Percentiles rank a stretch among this genome's conserved stretches.
phyloP scores from a whole-genome alignment of 768 basidiomycete genomes.

The Termitomyces sp. region DNA sequence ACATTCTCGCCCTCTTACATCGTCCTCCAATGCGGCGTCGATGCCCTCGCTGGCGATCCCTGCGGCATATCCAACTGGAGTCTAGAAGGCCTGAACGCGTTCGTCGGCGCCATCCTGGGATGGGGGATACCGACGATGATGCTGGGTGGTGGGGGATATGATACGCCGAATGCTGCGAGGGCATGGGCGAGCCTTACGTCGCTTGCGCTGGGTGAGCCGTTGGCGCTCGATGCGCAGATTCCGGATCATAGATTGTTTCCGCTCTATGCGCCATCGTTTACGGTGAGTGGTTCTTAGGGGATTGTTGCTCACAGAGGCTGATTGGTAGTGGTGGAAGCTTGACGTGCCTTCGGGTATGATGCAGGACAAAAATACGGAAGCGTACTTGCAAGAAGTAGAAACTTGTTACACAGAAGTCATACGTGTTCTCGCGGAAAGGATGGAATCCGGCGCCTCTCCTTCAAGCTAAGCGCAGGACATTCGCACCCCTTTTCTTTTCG shows the following conservation, averaged over 20 bases:
- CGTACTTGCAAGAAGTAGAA: slow-evolving; percentile 45
- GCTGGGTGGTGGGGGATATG: slow-evolving; percentile 87
- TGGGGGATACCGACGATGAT: slow-evolving; percentile 30
- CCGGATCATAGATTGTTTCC: slow-evolving; percentile 76
- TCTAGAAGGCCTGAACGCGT: slow-evolving; percentile 52
- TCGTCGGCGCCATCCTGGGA: slow-evolving; percentile 38
- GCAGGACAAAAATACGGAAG: slow-evolving; percentile 65
- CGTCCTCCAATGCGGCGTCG: slow-evolving; percentile 82
- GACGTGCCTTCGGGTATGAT: slow-evolving; percentile 71
- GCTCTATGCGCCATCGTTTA: slow-evolving; percentile 75
- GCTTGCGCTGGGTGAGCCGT: slow-evolving; percentile 50
- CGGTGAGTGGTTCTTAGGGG: slow-evolving; percentile 10
- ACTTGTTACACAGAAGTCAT: slow-evolving; percentile 30
- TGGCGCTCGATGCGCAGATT: slow-evolving; percentile 57
- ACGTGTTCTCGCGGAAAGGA: slow-evolving; percentile 23
- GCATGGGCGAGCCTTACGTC: slow-evolving; percentile 85
- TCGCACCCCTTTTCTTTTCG: not conserved
- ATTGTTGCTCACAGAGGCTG: not conserved
- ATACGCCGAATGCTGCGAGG: slow-evolving; percentile 76
- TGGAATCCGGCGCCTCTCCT: not conserved
- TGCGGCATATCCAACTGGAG: slow-evolving; percentile 71
- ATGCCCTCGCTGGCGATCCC: slow-evolving; percentile 83
- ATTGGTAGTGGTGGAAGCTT: slow-evolving; percentile 27
- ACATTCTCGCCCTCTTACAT: slow-evolving; percentile 73
- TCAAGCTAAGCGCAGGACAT: not conserved